phyloP scores from a whole-genome alignment of 495 filamentous ascomycete species.

The Hypoxylon crocopeplum region DNA sequence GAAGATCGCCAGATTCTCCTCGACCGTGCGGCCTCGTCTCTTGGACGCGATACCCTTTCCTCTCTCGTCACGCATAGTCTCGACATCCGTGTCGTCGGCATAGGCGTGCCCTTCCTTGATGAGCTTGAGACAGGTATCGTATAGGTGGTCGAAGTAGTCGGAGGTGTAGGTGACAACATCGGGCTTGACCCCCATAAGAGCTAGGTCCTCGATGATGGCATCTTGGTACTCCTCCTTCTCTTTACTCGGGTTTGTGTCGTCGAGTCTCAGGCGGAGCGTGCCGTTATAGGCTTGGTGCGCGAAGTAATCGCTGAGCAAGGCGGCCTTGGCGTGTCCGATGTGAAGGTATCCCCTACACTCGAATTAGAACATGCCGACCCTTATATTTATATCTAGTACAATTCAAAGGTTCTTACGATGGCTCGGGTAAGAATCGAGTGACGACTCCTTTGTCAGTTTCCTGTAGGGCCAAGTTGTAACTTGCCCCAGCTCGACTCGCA shows the following conservation, averaged over 20 bases:
- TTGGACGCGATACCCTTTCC: slow-evolving; percentile 76
- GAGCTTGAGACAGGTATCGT: slow-evolving; percentile 76
- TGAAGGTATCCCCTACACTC: slow-evolving; percentile 75
- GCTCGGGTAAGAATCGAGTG: slow-evolving; percentile 93
- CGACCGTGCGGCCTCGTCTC: slow-evolving; percentile 75
- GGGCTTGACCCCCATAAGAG: slow-evolving; percentile 83
- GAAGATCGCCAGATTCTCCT: slow-evolving; percentile 81
- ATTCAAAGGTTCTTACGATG: slow-evolving; percentile 65
- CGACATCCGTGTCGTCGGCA: slow-evolving; percentile 86
- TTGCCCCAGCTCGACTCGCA: slow-evolving; percentile 81
- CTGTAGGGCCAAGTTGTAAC: slow-evolving; percentile 87
- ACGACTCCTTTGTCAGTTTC: slow-evolving; percentile 93
- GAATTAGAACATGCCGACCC: slow-evolving; percentile 25
- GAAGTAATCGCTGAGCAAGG: slow-evolving; percentile 92
- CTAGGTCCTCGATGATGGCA: slow-evolving; percentile 84
- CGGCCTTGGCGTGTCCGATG: slow-evolving; percentile 93
- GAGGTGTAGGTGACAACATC: slow-evolving; percentile 81
- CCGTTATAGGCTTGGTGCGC: slow-evolving; percentile 88
- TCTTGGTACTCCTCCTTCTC: slow-evolving; percentile 93
- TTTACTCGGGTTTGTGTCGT: slow-evolving; percentile 93
- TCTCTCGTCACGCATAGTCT: slow-evolving; percentile 82
- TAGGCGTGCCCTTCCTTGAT: slow-evolving; percentile 89
- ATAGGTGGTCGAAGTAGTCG: slow-evolving; percentile 90
- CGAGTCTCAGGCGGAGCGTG: slow-evolving; percentile 81
- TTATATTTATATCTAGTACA: too few species aligned